phyloP scores from a whole-genome alignment of 2,329 filamentous ascomycete genomes.

The Pseudogymnoascus sp. region DNA sequence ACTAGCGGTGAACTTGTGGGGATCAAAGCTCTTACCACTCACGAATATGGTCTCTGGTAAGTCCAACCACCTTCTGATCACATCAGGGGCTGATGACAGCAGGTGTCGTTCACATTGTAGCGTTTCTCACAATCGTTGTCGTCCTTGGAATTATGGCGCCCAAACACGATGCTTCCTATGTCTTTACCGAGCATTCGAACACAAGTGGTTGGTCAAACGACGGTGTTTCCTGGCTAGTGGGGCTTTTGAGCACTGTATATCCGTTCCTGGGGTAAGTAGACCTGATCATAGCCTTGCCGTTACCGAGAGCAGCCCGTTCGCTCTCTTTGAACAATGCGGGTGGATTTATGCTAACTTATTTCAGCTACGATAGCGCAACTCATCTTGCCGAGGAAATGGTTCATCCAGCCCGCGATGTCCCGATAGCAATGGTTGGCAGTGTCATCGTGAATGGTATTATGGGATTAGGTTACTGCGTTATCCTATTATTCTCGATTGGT shows the following conservation, averaged over 20 bases:
- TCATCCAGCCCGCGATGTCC: background rate
- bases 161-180: constrained; percentile 24
- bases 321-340: background rate
- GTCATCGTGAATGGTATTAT: constrained; percentile 39
- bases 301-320: background rate
- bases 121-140: background rate
- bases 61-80: background rate
- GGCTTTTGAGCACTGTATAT: constrained; percentile 36
- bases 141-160: background rate
- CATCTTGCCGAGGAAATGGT: background rate
- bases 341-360: background rate
- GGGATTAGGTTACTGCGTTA: constrained; percentile 35
- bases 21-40: background rate
- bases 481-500: constrained; percentile 38
- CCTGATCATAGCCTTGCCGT: background rate
- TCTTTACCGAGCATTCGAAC: constrained; percentile 40
- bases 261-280: constrained; percentile 28
- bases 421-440: constrained; percentile 28
- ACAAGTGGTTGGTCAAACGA: constrained; percentile 37
- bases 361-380: background rate
- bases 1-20: background rate
- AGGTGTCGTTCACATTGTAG: background rate
- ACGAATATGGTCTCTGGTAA: background rate
- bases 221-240: constrained; percentile 41
- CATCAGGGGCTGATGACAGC: background rate